Evolutionary conservation across 495 filamentous ascomycete species (phyloP).

Genomic region (Lindgomyces ingoldianus): DNA sequence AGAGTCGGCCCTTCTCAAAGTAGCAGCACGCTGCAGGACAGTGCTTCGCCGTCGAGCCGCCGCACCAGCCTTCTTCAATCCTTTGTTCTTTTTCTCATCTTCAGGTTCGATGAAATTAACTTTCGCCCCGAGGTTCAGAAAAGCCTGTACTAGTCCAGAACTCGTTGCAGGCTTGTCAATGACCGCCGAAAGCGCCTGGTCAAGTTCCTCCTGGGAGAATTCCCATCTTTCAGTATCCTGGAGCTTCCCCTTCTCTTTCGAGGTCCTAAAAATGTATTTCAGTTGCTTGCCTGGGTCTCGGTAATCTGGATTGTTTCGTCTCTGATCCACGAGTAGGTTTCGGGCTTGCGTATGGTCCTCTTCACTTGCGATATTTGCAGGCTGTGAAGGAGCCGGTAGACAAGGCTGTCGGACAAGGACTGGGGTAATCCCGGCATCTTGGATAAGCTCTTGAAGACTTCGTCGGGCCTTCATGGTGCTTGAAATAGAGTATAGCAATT

Average conservation of each 20-base stretch:
- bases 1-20: constrained; percentile 11
- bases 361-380: constrained; percentile 18
- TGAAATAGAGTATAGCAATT: not conserved
- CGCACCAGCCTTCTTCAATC: constrained; percentile 15
- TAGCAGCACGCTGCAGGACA: constrained; percentile 27
- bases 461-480: constrained; percentile 18
- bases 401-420: constrained; percentile 24
- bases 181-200: constrained; percentile 21
- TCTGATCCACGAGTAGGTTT: constrained; percentile 23
- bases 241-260: constrained; percentile 33
- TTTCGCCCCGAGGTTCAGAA: constrained; percentile 28
- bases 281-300: constrained; percentile 27
- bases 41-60: constrained; percentile 21
- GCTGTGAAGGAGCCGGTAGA: constrained; percentile 28
- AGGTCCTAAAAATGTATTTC: constrained; percentile 29
- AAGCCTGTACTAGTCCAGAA: constrained; percentile 29
- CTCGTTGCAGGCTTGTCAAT: constrained; percentile 22
- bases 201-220: constrained; percentile 32
- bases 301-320: constrained; percentile 20
- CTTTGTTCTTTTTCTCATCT: constrained; percentile 25
- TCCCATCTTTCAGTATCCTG: constrained; percentile 23
- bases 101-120: constrained; percentile 29
- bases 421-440: constrained; percentile 26
- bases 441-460: constrained; percentile 23
- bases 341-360: constrained; percentile 20